These are phyloP conservation scores for Asterionellopsis glacialis DNA, from an alignment of 108 stramenopile genomes.

Conservation along the genomic window DNA sequence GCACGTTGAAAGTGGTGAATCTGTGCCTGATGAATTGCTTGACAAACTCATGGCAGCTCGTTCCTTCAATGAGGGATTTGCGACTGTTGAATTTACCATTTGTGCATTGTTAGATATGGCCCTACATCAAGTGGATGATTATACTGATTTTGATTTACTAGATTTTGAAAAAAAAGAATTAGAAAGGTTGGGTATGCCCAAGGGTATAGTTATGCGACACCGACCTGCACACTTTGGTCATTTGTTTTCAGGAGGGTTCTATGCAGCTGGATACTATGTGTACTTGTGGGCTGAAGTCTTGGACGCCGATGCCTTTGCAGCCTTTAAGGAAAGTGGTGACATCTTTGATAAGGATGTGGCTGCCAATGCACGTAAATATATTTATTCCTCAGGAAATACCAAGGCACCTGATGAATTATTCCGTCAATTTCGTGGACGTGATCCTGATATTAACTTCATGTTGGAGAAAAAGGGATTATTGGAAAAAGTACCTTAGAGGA, in stretches of 20 bases:
- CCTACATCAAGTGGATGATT: slow-evolving; percentile 61
- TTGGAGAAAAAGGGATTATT: slow-evolving; percentile 59
- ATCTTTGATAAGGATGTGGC: slow-evolving; percentile 58
- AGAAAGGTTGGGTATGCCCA: slow-evolving; percentile 68
- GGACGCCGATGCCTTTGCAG: slow-evolving; percentile 74
- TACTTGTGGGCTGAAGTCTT: slow-evolving; percentile 65
- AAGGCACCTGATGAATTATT: slow-evolving; percentile 72
- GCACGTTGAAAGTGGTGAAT: slow-evolving; percentile 61
- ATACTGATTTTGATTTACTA: slow-evolving; percentile 60
- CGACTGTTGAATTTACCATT: slow-evolving; percentile 67
- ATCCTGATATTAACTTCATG: slow-evolving; percentile 66
- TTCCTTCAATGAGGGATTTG: slow-evolving; percentile 76
- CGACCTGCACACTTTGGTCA: slow-evolving; percentile 69
- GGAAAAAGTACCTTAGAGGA: background rate
- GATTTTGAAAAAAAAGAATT: slow-evolving; percentile 63
- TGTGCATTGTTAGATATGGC: slow-evolving; percentile 79
- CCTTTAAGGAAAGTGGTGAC: slow-evolving; percentile 67
- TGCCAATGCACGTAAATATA: slow-evolving; percentile 47
- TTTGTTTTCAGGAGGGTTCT: slow-evolving; percentile 45
- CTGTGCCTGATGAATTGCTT: slow-evolving; percentile 62
- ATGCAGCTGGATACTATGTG: slow-evolving; percentile 72
- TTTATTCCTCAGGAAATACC: slow-evolving; percentile 75
- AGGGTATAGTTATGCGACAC: slow-evolving; percentile 76
- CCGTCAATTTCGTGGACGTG: slow-evolving; percentile 61
- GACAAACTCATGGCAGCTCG: slow-evolving; percentile 57